Evolutionary conservation across 2,329 filamentous ascomycete genomes (phyloP).

Genomic region (Fusarium sp.): DNA sequence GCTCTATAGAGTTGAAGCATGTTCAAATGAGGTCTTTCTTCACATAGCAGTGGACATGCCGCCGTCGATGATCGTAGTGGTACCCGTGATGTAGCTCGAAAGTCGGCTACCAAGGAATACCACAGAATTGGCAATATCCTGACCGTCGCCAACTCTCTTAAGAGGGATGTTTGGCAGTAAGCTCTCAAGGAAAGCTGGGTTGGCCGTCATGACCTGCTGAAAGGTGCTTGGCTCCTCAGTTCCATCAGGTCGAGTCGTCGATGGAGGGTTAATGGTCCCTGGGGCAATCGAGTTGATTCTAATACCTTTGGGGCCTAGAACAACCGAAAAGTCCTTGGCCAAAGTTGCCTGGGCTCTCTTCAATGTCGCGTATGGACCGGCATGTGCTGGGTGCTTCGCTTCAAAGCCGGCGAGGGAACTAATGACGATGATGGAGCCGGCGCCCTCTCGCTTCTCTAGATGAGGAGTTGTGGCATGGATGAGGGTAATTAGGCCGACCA

Average conservation of each 20-base stretch:
- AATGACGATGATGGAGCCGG: constrained; percentile 43
- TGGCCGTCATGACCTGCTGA: constrained; percentile 1
- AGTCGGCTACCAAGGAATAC: constrained; percentile 42
- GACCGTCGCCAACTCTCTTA: constrained; percentile 18
- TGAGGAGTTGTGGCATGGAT: constrained; percentile 36
- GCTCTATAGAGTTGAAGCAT: neutral
- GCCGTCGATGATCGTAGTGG: constrained; percentile 42
- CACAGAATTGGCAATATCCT: constrained; percentile 42
- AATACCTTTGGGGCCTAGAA: constrained; percentile 37
- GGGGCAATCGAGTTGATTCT: constrained; percentile 42
- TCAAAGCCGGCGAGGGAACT: constrained; percentile 44
- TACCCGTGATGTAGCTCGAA: constrained; percentile 35
- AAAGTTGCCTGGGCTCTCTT: constrained; percentile 43
- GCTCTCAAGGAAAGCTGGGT: constrained; percentile 13
- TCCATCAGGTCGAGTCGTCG: constrained; percentile 30
- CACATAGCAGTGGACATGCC: constrained; percentile 15
- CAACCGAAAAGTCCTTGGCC: constrained; percentile 39
- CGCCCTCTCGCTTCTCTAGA: constrained; percentile 27
- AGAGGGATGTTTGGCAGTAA: constrained; percentile 29
- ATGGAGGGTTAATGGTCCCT: constrained; percentile 36
- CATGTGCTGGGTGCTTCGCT: constrained; percentile 10
- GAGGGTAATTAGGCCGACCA: constrained; percentile 40
- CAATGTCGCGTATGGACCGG: constrained; percentile 37
- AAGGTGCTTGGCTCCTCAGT: constrained; percentile 38
- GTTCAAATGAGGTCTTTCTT: too few species aligned